These are phyloP conservation scores for Austroboletus niveus DNA, from an alignment of 1,284 basidiomycete genomes.

Conservation along the genomic window DNA sequence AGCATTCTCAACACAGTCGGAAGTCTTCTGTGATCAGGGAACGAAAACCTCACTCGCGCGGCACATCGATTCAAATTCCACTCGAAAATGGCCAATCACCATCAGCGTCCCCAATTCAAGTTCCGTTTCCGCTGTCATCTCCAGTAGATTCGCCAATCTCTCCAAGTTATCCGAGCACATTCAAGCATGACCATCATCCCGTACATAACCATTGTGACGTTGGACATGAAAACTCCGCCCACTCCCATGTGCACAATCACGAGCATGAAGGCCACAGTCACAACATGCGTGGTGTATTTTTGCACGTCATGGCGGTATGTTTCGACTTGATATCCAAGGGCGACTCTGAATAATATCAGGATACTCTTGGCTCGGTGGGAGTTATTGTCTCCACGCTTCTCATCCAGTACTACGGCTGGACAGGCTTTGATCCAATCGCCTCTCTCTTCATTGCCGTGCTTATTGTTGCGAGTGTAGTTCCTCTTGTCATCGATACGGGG, in stretches of 20 bases:
- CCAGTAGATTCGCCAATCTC: constrained; percentile 35
- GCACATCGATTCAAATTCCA: constrained; percentile 33
- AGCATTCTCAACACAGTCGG: constrained; percentile 5
- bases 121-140: constrained; percentile 53
- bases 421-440: constrained; percentile 98
- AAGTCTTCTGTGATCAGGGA: constrained; percentile 24
- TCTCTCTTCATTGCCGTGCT: constrained; percentile 95
- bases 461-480: constrained; percentile 93
- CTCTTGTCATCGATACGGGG: constrained; percentile 92
- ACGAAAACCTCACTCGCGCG: constrained; percentile 34
- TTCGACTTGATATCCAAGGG: constrained; percentile 4
- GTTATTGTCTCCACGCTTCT: constrained; percentile 97
- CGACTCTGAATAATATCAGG: constrained; percentile 43
- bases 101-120: constrained; percentile 67
- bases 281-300: constrained; percentile 99
- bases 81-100: constrained; percentile 44
- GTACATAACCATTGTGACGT: constrained; percentile 32
- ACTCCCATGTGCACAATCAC: constrained; percentile 45
- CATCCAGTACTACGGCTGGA: constrained; percentile 98
- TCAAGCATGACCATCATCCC: constrained; percentile 32
- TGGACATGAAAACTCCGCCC: constrained; percentile 46
- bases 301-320: constrained; percentile 86
- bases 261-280: constrained; percentile 86
- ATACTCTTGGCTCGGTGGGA: constrained; percentile 92
- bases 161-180: constrained; percentile 33